A percentile compares a stretch with the other conserved stretches of the same genome.
phyloP scores from a whole-genome alignment of 2,329 filamentous ascomycete genomes.

The Spiromastix sp. region DNA sequence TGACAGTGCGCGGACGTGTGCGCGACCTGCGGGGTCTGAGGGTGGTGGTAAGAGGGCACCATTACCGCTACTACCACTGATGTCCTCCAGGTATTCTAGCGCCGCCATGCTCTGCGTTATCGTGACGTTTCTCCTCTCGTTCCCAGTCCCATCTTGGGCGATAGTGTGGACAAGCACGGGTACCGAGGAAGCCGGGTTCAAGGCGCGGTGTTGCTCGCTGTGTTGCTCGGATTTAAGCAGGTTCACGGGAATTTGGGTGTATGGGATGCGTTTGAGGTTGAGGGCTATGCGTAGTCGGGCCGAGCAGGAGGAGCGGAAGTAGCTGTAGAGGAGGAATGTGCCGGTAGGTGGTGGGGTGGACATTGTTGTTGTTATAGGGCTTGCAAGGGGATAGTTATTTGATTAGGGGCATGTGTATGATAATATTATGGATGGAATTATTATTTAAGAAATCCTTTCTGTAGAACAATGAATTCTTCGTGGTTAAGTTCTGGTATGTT shows the following conservation, averaged over 20 bases:
- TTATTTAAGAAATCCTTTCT: too few species aligned
- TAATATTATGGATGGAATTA: too few species aligned
- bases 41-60: constrained; percentile 37
- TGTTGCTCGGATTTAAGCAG: constrained; percentile 46
- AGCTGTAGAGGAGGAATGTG: constrained; percentile 41
- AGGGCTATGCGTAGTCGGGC: constrained; percentile 52
- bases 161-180: constrained; percentile 39
- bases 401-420: too few species aligned
- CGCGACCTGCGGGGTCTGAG: constrained; percentile 33
- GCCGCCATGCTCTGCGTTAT: constrained; percentile 50
- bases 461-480: too few species aligned
- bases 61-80: constrained; percentile 25
- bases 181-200: constrained; percentile 47
- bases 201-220: constrained; percentile 32
- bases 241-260: constrained; percentile 41
- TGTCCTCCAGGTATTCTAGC: constrained; percentile 53
- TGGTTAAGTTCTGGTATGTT: too few species aligned
- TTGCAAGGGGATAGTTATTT: too few species aligned
- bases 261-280: constrained; percentile 43
- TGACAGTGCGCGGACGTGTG: constrained; percentile 43
- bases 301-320: constrained; percentile 54
- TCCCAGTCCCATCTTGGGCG: not conserved
- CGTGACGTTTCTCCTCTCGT: constrained; percentile 22
- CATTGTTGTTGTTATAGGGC: not conserved
- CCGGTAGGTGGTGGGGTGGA: not conserved